Base-by-base conservation (phyloP, 352 stramenopile species). In the Pythium graminicola region DNA sequence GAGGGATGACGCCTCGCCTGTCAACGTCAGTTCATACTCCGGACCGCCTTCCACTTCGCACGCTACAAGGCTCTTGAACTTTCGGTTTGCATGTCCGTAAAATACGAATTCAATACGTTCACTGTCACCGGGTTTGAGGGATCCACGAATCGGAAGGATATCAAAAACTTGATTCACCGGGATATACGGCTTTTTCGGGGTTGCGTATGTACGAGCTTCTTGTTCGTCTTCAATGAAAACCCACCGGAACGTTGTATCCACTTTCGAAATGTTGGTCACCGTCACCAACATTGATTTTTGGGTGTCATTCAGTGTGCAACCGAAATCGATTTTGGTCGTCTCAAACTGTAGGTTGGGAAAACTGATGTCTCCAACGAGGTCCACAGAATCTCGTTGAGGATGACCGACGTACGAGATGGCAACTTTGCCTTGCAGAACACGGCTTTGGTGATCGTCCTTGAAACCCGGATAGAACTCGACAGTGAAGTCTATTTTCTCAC, bases 321-420 rank as follows among this genome's bases (percentile, higher is more conserved):
- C 94, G 59, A 98, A 98, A 51, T 97, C 91, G 31, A 98, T 81
- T 29, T 81, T 81, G 11, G 69, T 76, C 24, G 57, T 88, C 56
- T 97, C 89, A 46, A 98, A 97, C 38, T 85, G 60, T 5, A 98
- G 67, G 48, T 98, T 98, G 1, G 94, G 94, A 43, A 97, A 98
- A 46, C 88, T 92, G 36, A 98, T 97, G 36, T 97, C 85, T 1
- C 83, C 94, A 7, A 90, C 42, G 3, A 98, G 60, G 2, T 93
- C 73, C 13, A 98, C 69, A 26, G 56, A 79, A 56, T 98, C 94
- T 45, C 78, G 87, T 47, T 98, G 82, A 10, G 94, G 90, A 48
- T 98, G 94, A 11, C 81, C 81, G 4, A 72, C 69, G 65, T 97
- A 98, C 6, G 70, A 54, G 42, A 96, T 72, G 4, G 79, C 49